phyloP scores from a whole-genome alignment of 768 basidiomycete species.

The Tricholoma flavovirens region DNA sequence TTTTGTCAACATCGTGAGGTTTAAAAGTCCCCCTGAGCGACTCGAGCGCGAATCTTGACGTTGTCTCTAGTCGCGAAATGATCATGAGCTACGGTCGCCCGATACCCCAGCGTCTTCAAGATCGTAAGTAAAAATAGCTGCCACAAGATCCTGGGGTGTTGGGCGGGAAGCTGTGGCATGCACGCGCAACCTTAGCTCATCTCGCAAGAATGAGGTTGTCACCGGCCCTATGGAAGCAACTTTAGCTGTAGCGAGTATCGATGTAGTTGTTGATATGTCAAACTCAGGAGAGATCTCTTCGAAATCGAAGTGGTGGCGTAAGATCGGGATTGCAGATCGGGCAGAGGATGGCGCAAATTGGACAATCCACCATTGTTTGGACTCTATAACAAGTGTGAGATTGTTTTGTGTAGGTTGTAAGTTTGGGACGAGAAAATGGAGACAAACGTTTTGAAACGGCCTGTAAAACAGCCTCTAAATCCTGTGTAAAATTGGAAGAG shows the following conservation, averaged over 20 bases:
- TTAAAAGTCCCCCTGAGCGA: no score
- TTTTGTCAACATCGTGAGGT: no score
- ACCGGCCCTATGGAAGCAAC: constrained; percentile 69
- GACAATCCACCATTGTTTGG: constrained; percentile 56
- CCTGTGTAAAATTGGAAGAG: constrained; percentile 42
- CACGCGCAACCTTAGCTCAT: constrained; percentile 42
- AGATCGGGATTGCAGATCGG: constrained; percentile 44
- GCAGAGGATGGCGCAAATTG: constrained; percentile 75
- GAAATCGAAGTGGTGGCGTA: constrained; percentile 38
- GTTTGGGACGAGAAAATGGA: background rate
- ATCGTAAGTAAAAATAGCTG: constrained; percentile 21
- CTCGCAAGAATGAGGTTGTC: constrained; percentile 45
- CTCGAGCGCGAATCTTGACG: no score
- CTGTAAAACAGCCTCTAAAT: constrained; percentile 31
- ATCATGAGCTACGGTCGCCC: no score
- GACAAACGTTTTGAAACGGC: constrained; percentile 17
- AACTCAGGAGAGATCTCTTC: background rate
- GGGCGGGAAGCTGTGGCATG: constrained; percentile 54
- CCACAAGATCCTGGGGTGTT: constrained; percentile 44
- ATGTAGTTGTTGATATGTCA: background rate
- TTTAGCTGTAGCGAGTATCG: constrained; percentile 16
- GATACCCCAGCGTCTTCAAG: constrained; percentile 1
- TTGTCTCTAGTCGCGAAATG: no score
- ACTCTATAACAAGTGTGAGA: constrained; percentile 13
- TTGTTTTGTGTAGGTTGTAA: background rate